Conservation (phyloP, 768 basidiomycete species). For the Boletus reticulatus region DNA sequence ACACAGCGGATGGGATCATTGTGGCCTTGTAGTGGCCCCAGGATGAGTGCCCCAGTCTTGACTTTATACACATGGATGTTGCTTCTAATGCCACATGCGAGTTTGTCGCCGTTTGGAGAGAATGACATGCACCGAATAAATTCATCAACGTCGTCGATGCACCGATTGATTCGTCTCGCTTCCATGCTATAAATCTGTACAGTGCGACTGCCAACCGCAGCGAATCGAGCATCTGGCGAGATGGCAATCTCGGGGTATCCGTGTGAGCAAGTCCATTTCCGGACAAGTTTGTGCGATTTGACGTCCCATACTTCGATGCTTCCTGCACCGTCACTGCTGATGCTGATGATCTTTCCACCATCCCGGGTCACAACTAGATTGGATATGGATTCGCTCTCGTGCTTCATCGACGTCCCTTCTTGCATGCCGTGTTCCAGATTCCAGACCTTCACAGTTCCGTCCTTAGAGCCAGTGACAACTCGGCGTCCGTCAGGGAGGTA, state of each 20-base stretch:
- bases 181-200: background rate
- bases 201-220: background rate
- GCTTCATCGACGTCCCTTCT: background rate
- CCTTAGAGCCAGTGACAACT: background rate
- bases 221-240: background rate
- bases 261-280: background rate
- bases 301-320: conserved; percentile 1
- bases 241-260: rapidly evolving
- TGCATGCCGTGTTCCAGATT: background rate
- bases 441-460: background rate
- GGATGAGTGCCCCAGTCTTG: background rate
- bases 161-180: background rate
- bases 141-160: background rate
- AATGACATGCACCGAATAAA: background rate
- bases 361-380: background rate
- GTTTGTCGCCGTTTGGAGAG: background rate
- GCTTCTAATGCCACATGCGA: background rate
- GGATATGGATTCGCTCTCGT: rapidly evolving
- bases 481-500: conserved; percentile 7
- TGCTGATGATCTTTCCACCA: background rate
- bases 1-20: background rate
- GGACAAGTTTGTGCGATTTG: background rate
- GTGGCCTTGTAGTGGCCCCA: background rate
- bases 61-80: background rate
- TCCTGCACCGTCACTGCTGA: background rate